Conservation (phyloP, 2,329 filamentous ascomycete genomes). For the Zarea fungicola region DNA sequence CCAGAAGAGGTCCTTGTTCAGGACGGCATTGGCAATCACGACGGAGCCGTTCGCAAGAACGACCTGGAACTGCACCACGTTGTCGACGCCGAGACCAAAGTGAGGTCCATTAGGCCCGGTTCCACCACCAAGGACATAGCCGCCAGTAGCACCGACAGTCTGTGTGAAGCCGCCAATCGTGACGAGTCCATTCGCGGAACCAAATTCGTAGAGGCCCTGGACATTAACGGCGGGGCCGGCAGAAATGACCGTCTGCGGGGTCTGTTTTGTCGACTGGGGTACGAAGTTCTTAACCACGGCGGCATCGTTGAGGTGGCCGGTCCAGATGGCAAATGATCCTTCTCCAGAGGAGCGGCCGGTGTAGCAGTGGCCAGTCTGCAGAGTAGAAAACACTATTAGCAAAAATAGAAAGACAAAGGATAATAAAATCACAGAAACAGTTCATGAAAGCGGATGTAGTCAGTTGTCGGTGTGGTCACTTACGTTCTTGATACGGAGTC, state of each 20-base stretch:
- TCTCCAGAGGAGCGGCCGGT: slow-evolving; percentile 1
- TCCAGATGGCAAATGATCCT: slow-evolving; percentile 3
- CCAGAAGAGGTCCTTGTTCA: neutral
- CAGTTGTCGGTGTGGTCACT: no score
- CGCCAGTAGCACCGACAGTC: neutral
- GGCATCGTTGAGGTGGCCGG: neutral
- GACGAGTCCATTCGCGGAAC: neutral
- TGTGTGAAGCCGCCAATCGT: neutral
- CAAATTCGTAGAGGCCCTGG: neutral
- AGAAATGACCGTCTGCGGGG: neutral
- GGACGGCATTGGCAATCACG: neutral
- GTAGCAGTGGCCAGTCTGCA: slow-evolving; percentile 1
- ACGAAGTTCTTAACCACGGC: neutral
- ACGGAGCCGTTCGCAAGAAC: neutral
- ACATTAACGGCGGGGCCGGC: neutral
- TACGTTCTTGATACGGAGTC: slow-evolving; percentile 10
- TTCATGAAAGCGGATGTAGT: no score
- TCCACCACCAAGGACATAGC: neutral
- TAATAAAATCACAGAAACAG: no score
- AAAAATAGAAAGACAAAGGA: no score
- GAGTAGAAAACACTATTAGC: no score
- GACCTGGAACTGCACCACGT: neutral
- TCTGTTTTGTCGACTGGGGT: neutral
- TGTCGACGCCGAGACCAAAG: neutral
- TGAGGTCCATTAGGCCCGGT: neutral